Percentiles rank a stretch among this genome's conserved stretches.
phyloP scores from a whole-genome alignment of 768 basidiomycete species.

The Tubosaeta sp. region DNA sequence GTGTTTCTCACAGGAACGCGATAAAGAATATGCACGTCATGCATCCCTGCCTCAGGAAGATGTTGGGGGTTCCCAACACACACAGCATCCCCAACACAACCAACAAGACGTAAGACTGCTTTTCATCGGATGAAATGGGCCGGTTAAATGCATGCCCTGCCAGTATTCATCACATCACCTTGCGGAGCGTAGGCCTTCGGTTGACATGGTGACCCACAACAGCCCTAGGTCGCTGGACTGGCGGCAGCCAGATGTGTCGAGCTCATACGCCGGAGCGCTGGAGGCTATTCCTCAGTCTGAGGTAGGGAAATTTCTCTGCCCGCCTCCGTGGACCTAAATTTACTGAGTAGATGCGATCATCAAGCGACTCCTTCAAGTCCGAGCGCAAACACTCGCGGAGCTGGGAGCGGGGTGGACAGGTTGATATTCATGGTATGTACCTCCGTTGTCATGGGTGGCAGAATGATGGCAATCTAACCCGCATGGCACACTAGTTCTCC shows the following conservation, averaged over 20 bases:
- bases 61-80: conserved; percentile 26
- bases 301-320: conserved; percentile 20
- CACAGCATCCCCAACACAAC: conserved; percentile 27
- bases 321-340: conserved; percentile 24
- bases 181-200: conserved; percentile 29
- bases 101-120: conserved; percentile 32
- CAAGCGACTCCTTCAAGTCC: conserved; percentile 36
- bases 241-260: conserved; percentile 32
- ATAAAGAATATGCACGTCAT: conserved; percentile 33
- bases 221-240: conserved; percentile 32
- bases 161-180: conserved; percentile 33
- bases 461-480: conserved; percentile 5
- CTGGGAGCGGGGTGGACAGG: conserved; percentile 51
- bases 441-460: conserved; percentile 9
- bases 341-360: conserved; percentile 34
- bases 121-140: conserved; percentile 10
- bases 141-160: conserved; percentile 19
- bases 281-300: conserved; percentile 33
- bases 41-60: conserved; percentile 30
- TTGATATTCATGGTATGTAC: conserved; percentile 30
- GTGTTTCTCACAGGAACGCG: conserved; percentile 17
- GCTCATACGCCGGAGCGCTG: conserved; percentile 24
- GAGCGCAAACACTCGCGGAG: conserved; percentile 58
- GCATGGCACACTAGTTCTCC: conserved; percentile 21
- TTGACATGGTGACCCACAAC: conserved; percentile 32